Conservation (phyloP, 2,329 filamentous ascomycete species). For the Colletotrichum falcatum region DNA sequence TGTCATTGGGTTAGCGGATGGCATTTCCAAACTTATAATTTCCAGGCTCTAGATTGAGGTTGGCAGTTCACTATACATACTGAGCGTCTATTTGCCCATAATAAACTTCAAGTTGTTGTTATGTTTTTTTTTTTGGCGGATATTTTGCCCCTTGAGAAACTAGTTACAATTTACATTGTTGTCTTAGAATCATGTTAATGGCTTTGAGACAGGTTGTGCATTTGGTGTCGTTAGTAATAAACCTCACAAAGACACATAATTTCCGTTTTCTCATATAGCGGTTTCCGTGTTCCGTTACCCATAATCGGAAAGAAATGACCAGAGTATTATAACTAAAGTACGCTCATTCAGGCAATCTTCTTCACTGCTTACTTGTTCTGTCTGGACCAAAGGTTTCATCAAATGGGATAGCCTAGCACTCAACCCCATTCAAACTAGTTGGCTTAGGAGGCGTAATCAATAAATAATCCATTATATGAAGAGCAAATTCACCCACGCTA, state of each 20-base stretch:
- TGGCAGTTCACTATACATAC: not conserved
- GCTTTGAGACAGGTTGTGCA: not conserved
- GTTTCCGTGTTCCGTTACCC: no score
- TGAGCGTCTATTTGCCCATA: not conserved
- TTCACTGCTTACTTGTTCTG: not conserved
- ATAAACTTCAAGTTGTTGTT: no score
- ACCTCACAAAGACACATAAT: not conserved
- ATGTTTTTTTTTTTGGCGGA: no score
- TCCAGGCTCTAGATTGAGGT: not conserved
- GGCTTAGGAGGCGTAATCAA: constrained; percentile 3
- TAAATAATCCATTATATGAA: not conserved
- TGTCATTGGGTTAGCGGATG: not conserved
- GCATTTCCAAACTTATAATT: not conserved
- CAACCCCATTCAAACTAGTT: not conserved
- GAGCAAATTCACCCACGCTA: constrained; percentile 1
- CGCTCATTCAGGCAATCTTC: no score
- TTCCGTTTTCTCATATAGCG: no score
- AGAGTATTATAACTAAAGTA: no score
- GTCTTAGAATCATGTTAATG: not conserved
- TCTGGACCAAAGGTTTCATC: constrained; percentile 8
- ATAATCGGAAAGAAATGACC: no score
- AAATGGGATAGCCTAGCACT: constrained; percentile 4
- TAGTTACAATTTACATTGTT: not conserved
- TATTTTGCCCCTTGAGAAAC: not conserved
- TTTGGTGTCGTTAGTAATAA: not conserved